A percentile compares a stretch with the other conserved stretches of the same genome.
Evolutionary conservation across 179 eudicot genomes (phyloP).

Genomic region (Silene coronaria): DNA sequence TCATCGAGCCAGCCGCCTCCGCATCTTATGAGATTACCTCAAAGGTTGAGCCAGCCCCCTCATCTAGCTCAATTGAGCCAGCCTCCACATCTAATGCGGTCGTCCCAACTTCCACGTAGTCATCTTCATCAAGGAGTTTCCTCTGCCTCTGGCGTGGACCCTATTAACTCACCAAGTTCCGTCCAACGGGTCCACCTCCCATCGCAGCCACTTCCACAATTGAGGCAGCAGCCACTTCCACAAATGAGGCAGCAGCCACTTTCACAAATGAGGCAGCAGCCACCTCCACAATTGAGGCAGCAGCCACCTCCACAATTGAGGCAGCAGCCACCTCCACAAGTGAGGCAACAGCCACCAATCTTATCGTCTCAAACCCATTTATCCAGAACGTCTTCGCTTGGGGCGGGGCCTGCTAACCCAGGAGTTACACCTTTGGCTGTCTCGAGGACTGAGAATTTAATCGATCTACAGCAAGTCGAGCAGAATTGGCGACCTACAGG

Average conservation of each 20-base stretch:
- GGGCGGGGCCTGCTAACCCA: constrained; percentile 16
- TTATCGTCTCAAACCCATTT: constrained; percentile 30
- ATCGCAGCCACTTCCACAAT: constrained; percentile 16
- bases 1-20: constrained; percentile 5
- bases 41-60: constrained; percentile 7
- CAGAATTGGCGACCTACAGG: constrained; percentile 65
- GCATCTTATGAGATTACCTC: constrained; percentile 1
- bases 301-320: constrained; percentile 14
- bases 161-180: constrained; percentile 17
- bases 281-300: constrained; percentile 16
- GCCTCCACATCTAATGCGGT: constrained; percentile 36
- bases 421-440: constrained; percentile 31
- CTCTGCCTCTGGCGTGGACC: constrained; percentile 7
- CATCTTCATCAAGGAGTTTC: constrained; percentile 33
- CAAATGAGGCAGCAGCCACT: constrained; percentile 20
- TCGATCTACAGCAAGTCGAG: constrained; percentile 30
- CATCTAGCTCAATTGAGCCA: constrained; percentile 31
- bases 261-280: constrained; percentile 17
- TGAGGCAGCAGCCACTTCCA: constrained; percentile 18
- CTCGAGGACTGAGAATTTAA: constrained; percentile 31
- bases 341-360: constrained; percentile 22
- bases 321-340: constrained; percentile 10
- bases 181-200: constrained; percentile 29
- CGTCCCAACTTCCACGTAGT: constrained; percentile 29
- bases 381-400: constrained; percentile 20